Evolutionary conservation across 2,329 filamentous ascomycete genomes (phyloP), one percentile per base, ranked within the genome.

Genomic region (Cyphellophora europaea): DNA sequence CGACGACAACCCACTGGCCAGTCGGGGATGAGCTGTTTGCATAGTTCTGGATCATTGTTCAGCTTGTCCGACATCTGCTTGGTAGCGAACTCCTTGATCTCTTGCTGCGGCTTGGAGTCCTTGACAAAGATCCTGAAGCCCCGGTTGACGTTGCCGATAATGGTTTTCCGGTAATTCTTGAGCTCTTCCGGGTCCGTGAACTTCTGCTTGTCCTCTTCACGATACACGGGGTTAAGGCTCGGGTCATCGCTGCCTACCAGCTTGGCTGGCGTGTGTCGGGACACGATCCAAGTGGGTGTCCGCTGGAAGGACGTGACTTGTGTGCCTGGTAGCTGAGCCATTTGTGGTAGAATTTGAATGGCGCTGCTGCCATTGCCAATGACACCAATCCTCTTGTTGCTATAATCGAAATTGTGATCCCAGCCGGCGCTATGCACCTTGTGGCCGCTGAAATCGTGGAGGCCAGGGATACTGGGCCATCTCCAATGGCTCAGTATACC

Each of bases 291-390:
- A 13, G 54, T 56, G 6, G 52, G 44, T 15, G 48, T 41, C 5
- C 53, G 46, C 18, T 54, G 49, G 31, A 55, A 57, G 33, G 50
- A 53, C n/a, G 48, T 53, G 6, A 58, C 36, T 25, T 49, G 35
- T 6, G 30, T 33, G 16, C 39, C 35, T n/a, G 37, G 31, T 12
- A 43, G 27, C 35, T 39, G 32, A 16, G 77, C 74, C 30, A 93
- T 59, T 30, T 68, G 72, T 1, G 85, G 86, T 3, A 93, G 55
- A 1, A 93, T 66, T 0, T 84, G 91, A 31, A 89, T 61, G 5
- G 84, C 80, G 0, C 85, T 93, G 2, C 85, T 85, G 5, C 86
- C 86, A 11, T 74, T 80, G 11, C 84, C 84, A 42, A 91, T 74
- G 38, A 89, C 66, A 29, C 84, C 70, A 14, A 89, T 65, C 29